Percentiles rank a stretch among this genome's conserved stretches.
Evolutionary conservation across 2,329 filamentous ascomycete genomes (phyloP).

Genomic region (Tympanopsis confertula): DNA sequence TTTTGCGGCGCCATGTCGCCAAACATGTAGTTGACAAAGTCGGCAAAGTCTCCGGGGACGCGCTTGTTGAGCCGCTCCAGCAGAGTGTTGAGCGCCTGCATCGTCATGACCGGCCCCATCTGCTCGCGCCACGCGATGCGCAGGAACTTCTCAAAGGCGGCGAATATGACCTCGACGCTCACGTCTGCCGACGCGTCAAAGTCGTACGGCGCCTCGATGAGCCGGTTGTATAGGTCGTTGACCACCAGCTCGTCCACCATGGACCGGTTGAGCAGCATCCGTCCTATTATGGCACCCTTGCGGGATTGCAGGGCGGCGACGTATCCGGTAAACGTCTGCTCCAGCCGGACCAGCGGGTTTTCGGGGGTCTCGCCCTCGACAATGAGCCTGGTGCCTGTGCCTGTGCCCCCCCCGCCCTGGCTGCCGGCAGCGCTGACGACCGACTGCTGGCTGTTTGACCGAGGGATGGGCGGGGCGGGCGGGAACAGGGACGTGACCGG

Average conservation of each 20-base stretch:
- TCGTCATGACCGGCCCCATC: conserved; percentile 74
- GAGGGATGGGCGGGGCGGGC: conserved; percentile 25
- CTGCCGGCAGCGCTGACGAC: conserved; percentile 37
- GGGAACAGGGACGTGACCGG: conserved; percentile 25
- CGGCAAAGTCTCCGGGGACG: conserved; percentile 62
- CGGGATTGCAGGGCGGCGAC: conserved; percentile 71
- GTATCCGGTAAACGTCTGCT: conserved; percentile 77
- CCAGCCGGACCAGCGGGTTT: conserved; percentile 61
- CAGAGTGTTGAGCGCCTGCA: conserved; percentile 60
- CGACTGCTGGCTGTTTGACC: conserved; percentile 31
- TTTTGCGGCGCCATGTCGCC: conserved; percentile 59
- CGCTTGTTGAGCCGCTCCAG: conserved; percentile 55
- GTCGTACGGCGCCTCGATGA: conserved; percentile 74
- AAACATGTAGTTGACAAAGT: conserved; percentile 55
- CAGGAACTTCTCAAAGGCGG: conserved; percentile 87
- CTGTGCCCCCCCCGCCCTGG: conserved; percentile 36
- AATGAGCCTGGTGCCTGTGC: conserved; percentile 20
- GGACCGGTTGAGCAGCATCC: conserved; percentile 58
- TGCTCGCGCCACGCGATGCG: conserved; percentile 78
- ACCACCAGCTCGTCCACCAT: conserved; percentile 67
- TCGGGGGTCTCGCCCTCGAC: conserved; percentile 40
- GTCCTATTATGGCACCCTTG: conserved; percentile 80
- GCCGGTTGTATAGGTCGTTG: conserved; percentile 80
- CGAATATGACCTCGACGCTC: conserved; percentile 74
- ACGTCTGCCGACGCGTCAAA: conserved; percentile 65